A percentile compares a stretch with the other conserved stretches of the same genome.
These are phyloP conservation scores for Ophiocordyceps camponoti-leonardi DNA, from an alignment of 2,329 filamentous ascomycete genomes.

Conservation along the genomic window DNA sequence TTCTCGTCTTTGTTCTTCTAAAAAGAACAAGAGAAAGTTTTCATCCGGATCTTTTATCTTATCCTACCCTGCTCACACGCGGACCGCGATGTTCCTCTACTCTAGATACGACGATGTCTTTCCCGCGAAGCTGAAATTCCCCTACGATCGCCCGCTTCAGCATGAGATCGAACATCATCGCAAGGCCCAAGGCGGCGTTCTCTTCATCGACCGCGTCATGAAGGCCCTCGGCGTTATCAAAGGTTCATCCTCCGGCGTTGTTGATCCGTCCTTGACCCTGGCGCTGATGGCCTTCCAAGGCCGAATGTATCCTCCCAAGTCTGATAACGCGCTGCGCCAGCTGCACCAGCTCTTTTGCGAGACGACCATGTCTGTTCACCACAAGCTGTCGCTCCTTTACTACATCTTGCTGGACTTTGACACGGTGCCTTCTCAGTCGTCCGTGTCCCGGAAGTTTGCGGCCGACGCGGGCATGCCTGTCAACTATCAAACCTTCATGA, in stretches of 20 bases:
- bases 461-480: conserved; percentile 47
- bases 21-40: background rate
- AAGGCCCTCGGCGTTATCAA: conserved; percentile 51
- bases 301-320: conserved; percentile 54
- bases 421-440: conserved; percentile 29
- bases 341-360: conserved; percentile 56
- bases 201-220: conserved; percentile 69
- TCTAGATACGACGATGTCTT: conserved; percentile 55
- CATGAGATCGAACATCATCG: conserved; percentile 50
- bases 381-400: conserved; percentile 70
- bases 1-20: too few relatives aligned
- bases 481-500: conserved; percentile 66
- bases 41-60: too few relatives aligned
- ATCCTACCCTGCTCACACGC: background rate
- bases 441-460: conserved; percentile 40
- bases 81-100: conserved; percentile 39
- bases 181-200: conserved; percentile 47
- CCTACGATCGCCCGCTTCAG: conserved; percentile 42
- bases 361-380: conserved; percentile 46
- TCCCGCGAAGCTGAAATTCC: conserved; percentile 36
- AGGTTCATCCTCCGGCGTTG: conserved; percentile 25
- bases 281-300: background rate
- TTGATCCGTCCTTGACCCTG: background rate
- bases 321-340: conserved; percentile 46
- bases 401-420: conserved; percentile 68